phyloP scores from a whole-genome alignment of 768 basidiomycete genomes.

The Hebeloma cylindrosporum region DNA sequence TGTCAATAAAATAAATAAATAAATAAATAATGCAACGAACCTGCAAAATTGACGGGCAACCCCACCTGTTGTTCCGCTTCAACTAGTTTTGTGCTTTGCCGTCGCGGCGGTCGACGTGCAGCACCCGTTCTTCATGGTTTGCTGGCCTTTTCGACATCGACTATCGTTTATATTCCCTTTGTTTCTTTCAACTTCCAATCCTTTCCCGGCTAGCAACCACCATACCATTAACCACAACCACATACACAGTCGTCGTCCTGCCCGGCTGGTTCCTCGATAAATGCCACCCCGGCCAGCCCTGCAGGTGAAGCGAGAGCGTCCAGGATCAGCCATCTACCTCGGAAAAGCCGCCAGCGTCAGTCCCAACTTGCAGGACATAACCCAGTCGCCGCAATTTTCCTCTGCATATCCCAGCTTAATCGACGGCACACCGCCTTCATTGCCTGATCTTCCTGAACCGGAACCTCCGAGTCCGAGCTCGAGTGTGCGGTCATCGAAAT shows the following conservation, averaged over 20 bases:
- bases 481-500: constrained; percentile 45
- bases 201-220: constrained; percentile 13
- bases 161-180: constrained; percentile 22
- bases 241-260: constrained; percentile 7
- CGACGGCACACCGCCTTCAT: constrained; percentile 33
- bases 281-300: constrained; percentile 41
- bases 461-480: constrained; percentile 53
- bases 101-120: constrained; percentile 34
- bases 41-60: too few species aligned
- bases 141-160: constrained; percentile 16
- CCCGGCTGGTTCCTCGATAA: constrained; percentile 11
- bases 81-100: constrained; percentile 21
- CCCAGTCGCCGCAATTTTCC: constrained; percentile 24
- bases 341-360: constrained; percentile 29
- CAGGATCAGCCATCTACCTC: constrained; percentile 44
- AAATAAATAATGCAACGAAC: too few species aligned
- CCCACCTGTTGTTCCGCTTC: too few species aligned
- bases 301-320: constrained; percentile 33
- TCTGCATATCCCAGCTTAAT: constrained; percentile 22
- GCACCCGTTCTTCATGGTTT: constrained; percentile 23
- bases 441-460: constrained; percentile 72
- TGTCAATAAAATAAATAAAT: too few species aligned
- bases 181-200: constrained; percentile 18
- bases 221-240: constrained; percentile 7
- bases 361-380: constrained; percentile 20